A percentile compares a stretch with the other conserved stretches of the same genome.
phyloP scores from a whole-genome alignment of 495 filamentous ascomycete genomes.

The Tuber brumale region DNA sequence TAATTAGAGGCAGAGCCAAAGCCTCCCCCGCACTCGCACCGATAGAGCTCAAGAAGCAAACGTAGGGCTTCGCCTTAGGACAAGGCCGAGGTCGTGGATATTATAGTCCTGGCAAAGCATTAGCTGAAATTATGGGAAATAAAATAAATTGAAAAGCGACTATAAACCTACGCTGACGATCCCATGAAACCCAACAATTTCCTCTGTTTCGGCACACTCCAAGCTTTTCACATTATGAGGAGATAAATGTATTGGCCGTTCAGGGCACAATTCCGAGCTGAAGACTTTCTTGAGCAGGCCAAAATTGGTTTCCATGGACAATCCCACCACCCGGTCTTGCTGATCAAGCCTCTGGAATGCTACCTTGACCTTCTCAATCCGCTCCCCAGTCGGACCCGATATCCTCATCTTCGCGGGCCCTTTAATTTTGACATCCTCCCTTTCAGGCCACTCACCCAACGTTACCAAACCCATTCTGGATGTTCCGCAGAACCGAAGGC shows the following conservation, averaged over 20 bases:
- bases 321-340: constrained; percentile 34
- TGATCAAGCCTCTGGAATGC: constrained; percentile 26
- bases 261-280: constrained; percentile 23
- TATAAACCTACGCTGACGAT: constrained; percentile 30
- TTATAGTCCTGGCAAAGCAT: constrained; percentile 19
- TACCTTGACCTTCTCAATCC: constrained; percentile 31
- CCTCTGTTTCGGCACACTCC: constrained; percentile 21
- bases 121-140: constrained; percentile 2
- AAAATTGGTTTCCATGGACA: constrained; percentile 30
- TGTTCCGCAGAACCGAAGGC: constrained; percentile 36
- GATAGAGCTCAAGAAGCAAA: not conserved
- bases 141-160: not conserved
- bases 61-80: constrained; percentile 13
- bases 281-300: constrained; percentile 32
- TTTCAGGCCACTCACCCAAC: constrained; percentile 39
- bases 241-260: constrained; percentile 24
- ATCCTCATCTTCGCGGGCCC: constrained; percentile 34
- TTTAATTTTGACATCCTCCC: constrained; percentile 27
- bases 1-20: not conserved
- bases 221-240: constrained; percentile 27
- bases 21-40: not conserved
- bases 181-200: constrained; percentile 40
- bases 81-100: constrained; percentile 38
- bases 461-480: constrained; percentile 35
- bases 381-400: constrained; percentile 33